Evolutionary conservation across 2,329 filamentous ascomycete genomes (phyloP), one percentile per base, ranked within the genome.

Genomic region (Arthroderma uncinatum): DNA sequence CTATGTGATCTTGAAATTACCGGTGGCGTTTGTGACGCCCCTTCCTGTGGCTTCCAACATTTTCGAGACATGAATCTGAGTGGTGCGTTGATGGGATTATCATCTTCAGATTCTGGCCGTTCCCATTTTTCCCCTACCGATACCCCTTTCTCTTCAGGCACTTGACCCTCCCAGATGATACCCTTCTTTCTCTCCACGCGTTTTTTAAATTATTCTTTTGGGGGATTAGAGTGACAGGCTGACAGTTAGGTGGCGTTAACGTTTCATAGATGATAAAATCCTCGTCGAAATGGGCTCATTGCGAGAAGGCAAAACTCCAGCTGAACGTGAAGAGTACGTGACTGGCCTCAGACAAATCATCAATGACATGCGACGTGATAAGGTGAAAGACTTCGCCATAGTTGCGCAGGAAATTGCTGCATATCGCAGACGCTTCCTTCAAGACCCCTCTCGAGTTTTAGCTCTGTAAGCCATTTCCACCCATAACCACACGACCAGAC

Each of bases 1-100:
- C 68, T 97, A 53, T 98, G 93, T 71, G 85, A 83, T 37, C 85
- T 82, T 65, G 88, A 95, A 71, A 74, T 87, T 61, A 77, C 79
- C 52, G 84, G 83, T 55, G 82, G 83, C 60, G 75, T 78, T 63
- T 97, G 93, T 79, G 84, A 85, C 63, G 87, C 91, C 67, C 70
- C 74, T 59, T 76, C 80, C 56, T 98, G 93, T 73, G 75, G 82
- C 57, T 84, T 75, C 62, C 85, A 97, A 76, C 93, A 98, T 74
- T 91, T 95, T 69, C 78, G 79, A 64, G 77, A 82, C 60, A 86
- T 92, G 74, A 76, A 75, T 66, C 75, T 89, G 67, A 81, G 80
- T 73, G 89, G 89, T 94, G 80, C 82, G 87, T 88, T 70, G 57
- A 71, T 64, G 63, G 63, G 63, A 64, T 66, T 55, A 58, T 62